These are phyloP conservation scores for cucumber (Cucumis sativus) DNA, from an alignment of 306 rosid species.

Conservation along the genomic window Cucumber_9930_V3 NC_026658.2:17370501-17371000, in stretches of 20 bases:
- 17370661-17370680: not conserved
- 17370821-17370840: too few species aligned
- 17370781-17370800: not conserved
- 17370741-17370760: not conserved
- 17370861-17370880: too few species aligned
- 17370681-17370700: not conserved
- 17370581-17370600: conserved; percentile 97
- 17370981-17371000: not conserved
- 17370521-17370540: conserved; percentile 86
- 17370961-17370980: not conserved
- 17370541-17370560: conserved; percentile 38
- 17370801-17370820: too few species aligned
- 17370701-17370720: not conserved
- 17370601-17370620: conserved; percentile 93
- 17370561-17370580: conserved; percentile 80
- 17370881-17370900: too few species aligned
- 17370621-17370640: conserved; percentile 65
- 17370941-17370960: not conserved
- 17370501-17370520: conserved; percentile 83
- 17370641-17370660: not conserved
- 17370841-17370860: too few species aligned
- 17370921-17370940: not conserved
- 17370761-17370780: not conserved
- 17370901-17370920: too few species aligned
- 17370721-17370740: too few species aligned